phyloP scores from a whole-genome alignment of 2,329 filamentous ascomycete genomes.

The Cercospora beticola region DNA sequence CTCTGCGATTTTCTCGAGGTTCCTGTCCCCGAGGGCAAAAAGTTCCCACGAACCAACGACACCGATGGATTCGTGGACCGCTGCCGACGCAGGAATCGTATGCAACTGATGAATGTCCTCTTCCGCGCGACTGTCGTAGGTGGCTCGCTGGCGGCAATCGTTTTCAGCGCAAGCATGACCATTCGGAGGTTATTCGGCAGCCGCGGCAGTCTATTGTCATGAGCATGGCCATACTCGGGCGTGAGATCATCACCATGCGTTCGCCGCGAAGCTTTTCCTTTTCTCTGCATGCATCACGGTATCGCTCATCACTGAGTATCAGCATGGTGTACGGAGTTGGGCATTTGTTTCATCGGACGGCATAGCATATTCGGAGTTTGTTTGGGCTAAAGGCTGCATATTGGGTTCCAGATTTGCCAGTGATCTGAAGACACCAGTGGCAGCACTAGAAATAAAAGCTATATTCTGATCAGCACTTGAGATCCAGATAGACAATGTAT shows the following conservation, averaged over 20 bases:
- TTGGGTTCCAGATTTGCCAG: background rate
- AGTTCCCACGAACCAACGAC: constrained; percentile 55
- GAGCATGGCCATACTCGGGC: background rate
- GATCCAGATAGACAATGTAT: background rate
- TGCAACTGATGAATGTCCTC: constrained; percentile 57
- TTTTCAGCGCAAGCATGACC: constrained; percentile 40
- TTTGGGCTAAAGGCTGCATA: background rate
- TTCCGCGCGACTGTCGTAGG: constrained; percentile 53
- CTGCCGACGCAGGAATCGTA: constrained; percentile 54
- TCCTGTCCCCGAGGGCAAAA: constrained; percentile 49
- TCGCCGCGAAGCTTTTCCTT: no score
- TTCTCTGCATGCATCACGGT: background rate
- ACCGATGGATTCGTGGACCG: constrained; percentile 57
- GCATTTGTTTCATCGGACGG: background rate
- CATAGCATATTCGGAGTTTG: background rate
- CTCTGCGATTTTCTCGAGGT: constrained; percentile 57
- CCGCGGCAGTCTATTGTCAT: constrained; percentile 22
- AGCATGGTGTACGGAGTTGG: constrained; percentile 9
- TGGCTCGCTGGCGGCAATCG: constrained; percentile 48
- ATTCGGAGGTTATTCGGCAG: constrained; percentile 37
- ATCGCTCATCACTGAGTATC: background rate
- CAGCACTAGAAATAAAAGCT: background rate
- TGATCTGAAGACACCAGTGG: background rate
- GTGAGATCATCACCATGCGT: background rate
- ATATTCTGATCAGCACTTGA: background rate